Evolutionary conservation across 1,284 basidiomycete species (phyloP).

Genomic region (Salmacisia buchloeana): DNA sequence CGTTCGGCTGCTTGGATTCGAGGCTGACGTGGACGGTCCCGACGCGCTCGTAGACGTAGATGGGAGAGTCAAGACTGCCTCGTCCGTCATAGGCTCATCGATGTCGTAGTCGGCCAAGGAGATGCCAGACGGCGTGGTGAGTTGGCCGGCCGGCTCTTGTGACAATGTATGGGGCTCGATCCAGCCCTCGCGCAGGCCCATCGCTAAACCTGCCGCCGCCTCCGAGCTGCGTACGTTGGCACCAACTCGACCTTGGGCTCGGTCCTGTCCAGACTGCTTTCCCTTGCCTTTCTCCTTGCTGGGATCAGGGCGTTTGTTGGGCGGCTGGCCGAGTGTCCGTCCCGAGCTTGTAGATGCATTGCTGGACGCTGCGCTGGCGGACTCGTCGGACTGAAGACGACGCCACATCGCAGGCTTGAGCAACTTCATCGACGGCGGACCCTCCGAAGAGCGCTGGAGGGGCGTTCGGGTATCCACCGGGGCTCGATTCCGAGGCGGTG

Average conservation of each 20-base stretch:
- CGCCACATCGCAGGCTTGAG: conserved; percentile 4
- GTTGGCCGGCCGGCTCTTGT: background rate
- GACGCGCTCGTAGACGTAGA: background rate
- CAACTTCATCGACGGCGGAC: background rate
- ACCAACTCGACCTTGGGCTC: background rate
- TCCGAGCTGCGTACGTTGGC: background rate
- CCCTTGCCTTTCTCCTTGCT: background rate
- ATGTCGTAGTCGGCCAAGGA: too few relatives aligned
- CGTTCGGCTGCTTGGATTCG: too few relatives aligned
- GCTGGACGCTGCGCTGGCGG: background rate
- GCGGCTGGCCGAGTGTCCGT: background rate
- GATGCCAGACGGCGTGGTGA: background rate
- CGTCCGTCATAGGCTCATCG: too few relatives aligned
- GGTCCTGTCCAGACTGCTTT: background rate
- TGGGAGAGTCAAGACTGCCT: too few relatives aligned
- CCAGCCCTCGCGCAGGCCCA: background rate
- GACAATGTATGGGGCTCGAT: background rate
- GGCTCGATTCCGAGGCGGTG: background rate
- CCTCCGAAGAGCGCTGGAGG: background rate
- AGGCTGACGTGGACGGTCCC: background rate
- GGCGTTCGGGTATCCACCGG: background rate
- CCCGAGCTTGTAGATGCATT: too few relatives aligned
- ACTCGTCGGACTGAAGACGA: background rate
- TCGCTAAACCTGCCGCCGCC: background rate
- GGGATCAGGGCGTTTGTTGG: background rate